Base-by-base conservation (phyloP, 306 rosid genomes). In the Dryas drummondii region DNA sequence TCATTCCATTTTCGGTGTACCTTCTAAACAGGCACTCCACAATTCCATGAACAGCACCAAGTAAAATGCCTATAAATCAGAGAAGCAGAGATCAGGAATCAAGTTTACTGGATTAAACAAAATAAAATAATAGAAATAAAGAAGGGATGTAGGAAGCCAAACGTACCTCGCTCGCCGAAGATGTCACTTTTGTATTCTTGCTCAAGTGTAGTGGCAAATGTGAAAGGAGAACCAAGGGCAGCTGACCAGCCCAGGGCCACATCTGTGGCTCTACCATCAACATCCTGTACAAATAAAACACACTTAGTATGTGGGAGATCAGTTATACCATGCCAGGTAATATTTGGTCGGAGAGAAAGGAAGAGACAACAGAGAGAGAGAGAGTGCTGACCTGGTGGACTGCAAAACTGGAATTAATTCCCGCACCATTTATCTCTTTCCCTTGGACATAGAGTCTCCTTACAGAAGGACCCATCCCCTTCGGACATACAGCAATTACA, bases 401-500 rank as follows among this genome's bases (percentile, higher is more conserved):
- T 10, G 86, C 98, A 84, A 96, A 96, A 82, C 99, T 96, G 55
- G 99, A 80, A 82, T 96, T 92, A 69, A 96, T 96, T 81, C 99
- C 99, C 5, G 99, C 99, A 79, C 99, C 99, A 80, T 94, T 94
- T 41, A 94, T 81, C 70, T 92, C 98, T 86, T 90, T 92, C 48
- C 99, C 99, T 83, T 94, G 99, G 53, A 94, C 93, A 80, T 94
- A 94, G 19, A 94, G 90, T 78, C 99, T 92, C 89, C 99, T 88
- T 45, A 94, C 99, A 5, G 99, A 94, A 22, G 99, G 99, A 78
- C 99, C 99, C 99, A 94, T 94, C 26, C 99, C 99, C 88, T 94
- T 94, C 0, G 99, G 99, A 70, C 99, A 94, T 26, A 92, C 97
- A 77, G 99, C 99, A 85, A 96, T 90, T 14, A 96, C 98, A 72